Evolutionary conservation across 352 stramenopile species (phyloP).

Genomic region (Phytophthora uliginosa): DNA sequence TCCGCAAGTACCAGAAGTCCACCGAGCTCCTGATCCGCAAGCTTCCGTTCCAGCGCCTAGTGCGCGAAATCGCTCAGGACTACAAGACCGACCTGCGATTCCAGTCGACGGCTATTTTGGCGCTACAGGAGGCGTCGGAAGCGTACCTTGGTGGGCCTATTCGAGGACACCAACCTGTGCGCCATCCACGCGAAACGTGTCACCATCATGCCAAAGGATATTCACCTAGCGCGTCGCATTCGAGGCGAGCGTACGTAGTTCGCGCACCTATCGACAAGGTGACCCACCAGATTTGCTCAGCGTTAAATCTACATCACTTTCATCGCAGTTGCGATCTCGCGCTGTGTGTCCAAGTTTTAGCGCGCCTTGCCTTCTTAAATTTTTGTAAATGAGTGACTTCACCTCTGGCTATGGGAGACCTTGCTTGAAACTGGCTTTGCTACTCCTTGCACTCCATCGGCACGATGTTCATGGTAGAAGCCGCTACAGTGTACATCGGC

Average conservation of each 20-base stretch:
- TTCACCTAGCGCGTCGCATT: conserved; percentile 93
- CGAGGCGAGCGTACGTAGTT: conserved; percentile 74
- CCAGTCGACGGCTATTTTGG: conserved; percentile 92
- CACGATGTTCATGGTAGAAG: too few species aligned
- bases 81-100: conserved; percentile 96
- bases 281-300: background rate
- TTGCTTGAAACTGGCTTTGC: too few species aligned
- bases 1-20: conserved; percentile 95
- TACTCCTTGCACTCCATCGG: too few species aligned
- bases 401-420: too few species aligned
- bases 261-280: background rate
- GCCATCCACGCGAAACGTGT: conserved; percentile 75
- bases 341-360: too few species aligned
- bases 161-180: conserved; percentile 93
- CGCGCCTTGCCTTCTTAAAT: too few species aligned
- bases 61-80: conserved; percentile 95
- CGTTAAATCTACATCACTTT: background rate
- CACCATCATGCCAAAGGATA: conserved; percentile 97
- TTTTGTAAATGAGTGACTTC: too few species aligned
- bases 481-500: too few species aligned
- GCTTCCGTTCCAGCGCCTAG: conserved; percentile 95
- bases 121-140: conserved; percentile 91
- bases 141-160: conserved; percentile 94
- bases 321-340: too few species aligned
- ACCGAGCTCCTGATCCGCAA: conserved; percentile 96